Evolutionary conservation across 352 stramenopile species (phyloP).

Genomic region (Pythium myriotylum): DNA sequence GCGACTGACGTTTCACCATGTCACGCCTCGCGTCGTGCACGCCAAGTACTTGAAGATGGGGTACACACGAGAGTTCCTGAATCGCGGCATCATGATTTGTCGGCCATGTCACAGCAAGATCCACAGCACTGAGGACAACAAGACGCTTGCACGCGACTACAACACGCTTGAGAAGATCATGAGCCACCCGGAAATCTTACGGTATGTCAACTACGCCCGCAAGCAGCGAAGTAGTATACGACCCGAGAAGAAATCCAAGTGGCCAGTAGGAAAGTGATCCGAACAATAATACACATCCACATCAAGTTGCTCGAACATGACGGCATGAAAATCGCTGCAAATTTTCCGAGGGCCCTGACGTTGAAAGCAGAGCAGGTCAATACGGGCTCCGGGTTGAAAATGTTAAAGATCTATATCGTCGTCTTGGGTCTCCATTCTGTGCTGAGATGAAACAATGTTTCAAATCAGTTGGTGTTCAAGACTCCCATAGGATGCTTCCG

Average conservation of each 20-base stretch:
- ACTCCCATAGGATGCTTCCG: no score
- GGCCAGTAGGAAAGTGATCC: constrained; percentile 34
- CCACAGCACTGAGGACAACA: constrained; percentile 89
- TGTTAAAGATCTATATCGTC: no score
- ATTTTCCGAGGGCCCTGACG: no score
- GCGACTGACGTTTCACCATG: constrained; percentile 91
- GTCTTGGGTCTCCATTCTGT: no score
- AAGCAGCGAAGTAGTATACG: constrained; percentile 86
- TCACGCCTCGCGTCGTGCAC: constrained; percentile 90
- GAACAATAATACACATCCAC: no score
- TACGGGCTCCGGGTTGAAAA: no score
- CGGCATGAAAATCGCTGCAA: no score
- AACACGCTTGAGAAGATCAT: constrained; percentile 94
- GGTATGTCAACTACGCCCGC: constrained; percentile 89
- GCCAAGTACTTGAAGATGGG: constrained; percentile 79
- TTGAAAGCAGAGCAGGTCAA: no score
- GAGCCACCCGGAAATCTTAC: constrained; percentile 79
- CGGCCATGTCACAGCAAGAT: constrained; percentile 92
- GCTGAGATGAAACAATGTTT: no score
- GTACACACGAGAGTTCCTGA: constrained; percentile 76
- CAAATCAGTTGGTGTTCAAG: no score
- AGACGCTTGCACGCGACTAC: constrained; percentile 89
- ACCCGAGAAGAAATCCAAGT: constrained; percentile 63
- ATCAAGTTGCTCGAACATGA: no score
- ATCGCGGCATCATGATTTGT: constrained; percentile 90